Percentiles rank a stretch among this genome's conserved stretches.
phyloP scores from a whole-genome alignment of 1,284 basidiomycete genomes.

The Leccinum pallidistipes region DNA sequence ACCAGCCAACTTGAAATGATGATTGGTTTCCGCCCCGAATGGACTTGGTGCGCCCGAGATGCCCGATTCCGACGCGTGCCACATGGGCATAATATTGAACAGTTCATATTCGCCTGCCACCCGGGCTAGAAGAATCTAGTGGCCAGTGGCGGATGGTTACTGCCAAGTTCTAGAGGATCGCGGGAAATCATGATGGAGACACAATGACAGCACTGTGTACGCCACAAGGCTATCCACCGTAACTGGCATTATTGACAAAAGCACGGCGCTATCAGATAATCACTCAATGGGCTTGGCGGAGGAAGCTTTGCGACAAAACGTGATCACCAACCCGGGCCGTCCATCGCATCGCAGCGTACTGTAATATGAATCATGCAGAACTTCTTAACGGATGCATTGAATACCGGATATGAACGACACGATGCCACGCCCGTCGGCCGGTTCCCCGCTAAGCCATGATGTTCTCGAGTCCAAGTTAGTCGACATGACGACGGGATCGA shows the following conservation, averaged over 20 bases:
- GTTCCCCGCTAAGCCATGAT: not conserved
- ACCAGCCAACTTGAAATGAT: not conserved
- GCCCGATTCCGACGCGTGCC: not conserved
- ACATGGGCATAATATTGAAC: not conserved
- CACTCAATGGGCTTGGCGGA: too few relatives aligned
- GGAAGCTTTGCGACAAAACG: not conserved
- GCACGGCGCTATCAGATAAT: too few relatives aligned
- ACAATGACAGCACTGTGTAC: too few relatives aligned
- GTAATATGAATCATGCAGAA: not conserved
- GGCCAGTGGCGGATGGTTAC: too few relatives aligned
- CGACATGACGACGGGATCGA: not conserved
- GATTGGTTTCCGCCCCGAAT: not conserved
- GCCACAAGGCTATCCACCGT: too few relatives aligned
- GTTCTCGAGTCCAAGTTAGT: not conserved
- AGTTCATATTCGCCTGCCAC: not conserved
- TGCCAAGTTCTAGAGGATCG: too few relatives aligned
- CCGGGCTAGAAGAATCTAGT: not conserved
- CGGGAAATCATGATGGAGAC: too few relatives aligned
- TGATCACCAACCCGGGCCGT: not conserved
- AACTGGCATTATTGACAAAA: too few relatives aligned
- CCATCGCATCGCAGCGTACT: not conserved
- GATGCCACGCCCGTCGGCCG: not conserved
- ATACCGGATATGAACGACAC: not conserved
- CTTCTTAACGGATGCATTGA: not conserved
- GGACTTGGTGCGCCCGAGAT: not conserved